A percentile compares a stretch with the other conserved stretches of the same genome.
Evolutionary conservation across 345 rosid genomes (phyloP).

Genomic region (Hibiscus tridactylites): DNA sequence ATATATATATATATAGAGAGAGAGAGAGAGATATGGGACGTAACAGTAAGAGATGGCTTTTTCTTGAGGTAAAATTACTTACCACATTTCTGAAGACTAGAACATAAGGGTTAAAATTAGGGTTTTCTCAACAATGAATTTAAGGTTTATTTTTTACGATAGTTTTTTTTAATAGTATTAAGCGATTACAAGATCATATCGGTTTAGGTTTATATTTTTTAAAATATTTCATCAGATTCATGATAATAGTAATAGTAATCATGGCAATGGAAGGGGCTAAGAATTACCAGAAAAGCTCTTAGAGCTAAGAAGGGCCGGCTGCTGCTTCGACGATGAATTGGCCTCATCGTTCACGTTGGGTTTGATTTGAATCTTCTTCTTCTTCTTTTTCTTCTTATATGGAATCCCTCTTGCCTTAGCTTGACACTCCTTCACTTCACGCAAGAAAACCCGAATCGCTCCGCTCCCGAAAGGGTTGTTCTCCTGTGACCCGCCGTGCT

Average conservation of each 20-base stretch:
- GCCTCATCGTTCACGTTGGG: constrained; percentile 22
- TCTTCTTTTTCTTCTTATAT: constrained; percentile 55
- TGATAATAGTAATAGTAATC: too few relatives aligned
- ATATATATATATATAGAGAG: too few relatives aligned
- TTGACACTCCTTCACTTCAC: constrained; percentile 70
- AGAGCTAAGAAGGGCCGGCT: background rate
- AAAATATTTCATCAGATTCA: too few relatives aligned
- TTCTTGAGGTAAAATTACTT: too few relatives aligned
- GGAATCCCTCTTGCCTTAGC: constrained; percentile 82
- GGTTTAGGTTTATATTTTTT: too few relatives aligned
- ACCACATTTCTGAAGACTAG: background rate
- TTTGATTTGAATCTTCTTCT: constrained; percentile 44
- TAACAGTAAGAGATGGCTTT: too few relatives aligned
- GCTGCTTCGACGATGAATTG: constrained; percentile 27
- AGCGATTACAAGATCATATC: too few relatives aligned
- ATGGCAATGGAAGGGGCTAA: background rate
- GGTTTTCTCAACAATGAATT: constrained; percentile 18
- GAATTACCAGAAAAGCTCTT: constrained; percentile 25
- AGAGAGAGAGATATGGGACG: too few relatives aligned
- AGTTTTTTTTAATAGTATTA: too few relatives aligned
- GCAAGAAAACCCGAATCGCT: constrained; percentile 57
- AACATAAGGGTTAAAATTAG: constrained; percentile 14
- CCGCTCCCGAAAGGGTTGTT: constrained; percentile 72
- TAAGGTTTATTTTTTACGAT: constrained; percentile 22
- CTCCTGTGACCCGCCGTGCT: constrained; percentile 58